Conservation (phyloP, 2,329 filamentous ascomycete genomes). For the Curvularia sp. region DNA sequence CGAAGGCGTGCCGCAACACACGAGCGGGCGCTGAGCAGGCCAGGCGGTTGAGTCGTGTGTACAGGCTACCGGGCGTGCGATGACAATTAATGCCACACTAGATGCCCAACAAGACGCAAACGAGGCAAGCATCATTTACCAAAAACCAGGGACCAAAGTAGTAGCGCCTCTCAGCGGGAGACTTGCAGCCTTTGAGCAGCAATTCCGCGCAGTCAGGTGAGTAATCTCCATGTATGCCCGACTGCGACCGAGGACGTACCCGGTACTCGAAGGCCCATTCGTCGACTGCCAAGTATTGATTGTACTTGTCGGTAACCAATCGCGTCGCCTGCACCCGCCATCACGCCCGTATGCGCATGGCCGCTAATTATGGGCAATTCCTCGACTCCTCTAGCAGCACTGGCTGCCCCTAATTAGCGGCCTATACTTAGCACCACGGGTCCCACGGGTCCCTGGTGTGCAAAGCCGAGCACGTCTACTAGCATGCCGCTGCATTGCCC, state of each 20-base stretch:
- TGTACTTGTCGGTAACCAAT: conserved; percentile 48
- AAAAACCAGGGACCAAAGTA: conserved; percentile 27
- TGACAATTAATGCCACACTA: conserved; percentile 11
- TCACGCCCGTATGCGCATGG: conserved; percentile 1
- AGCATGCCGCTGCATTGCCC: conserved; percentile 29
- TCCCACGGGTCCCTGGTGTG: neutral
- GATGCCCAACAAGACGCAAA: conserved; percentile 20
- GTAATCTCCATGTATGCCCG: conserved; percentile 20
- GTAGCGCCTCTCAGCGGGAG: conserved; percentile 20
- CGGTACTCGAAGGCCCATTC: conserved; percentile 43
- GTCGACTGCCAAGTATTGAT: conserved; percentile 49
- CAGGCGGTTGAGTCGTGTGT: conserved; percentile 6
- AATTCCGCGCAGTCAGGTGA: conserved; percentile 48
- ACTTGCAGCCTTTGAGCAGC: conserved; percentile 17
- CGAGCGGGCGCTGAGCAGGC: too few species aligned
- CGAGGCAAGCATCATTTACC: conserved; percentile 22
- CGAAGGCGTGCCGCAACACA: conserved; percentile 9
- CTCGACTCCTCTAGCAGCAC: too few species aligned
- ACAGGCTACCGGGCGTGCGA: conserved; percentile 1
- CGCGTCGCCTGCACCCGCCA: conserved; percentile 14
- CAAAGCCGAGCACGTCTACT: conserved; percentile 24
- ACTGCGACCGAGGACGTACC: conserved; percentile 32
- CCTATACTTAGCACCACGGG: conserved; percentile 36
- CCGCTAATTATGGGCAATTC: conserved; percentile 47
- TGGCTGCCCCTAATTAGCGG: conserved; percentile 42